These are phyloP conservation scores for Malus hybrid DNA, from an alignment of 331 rosid species.

Conservation along the genomic window DNA sequence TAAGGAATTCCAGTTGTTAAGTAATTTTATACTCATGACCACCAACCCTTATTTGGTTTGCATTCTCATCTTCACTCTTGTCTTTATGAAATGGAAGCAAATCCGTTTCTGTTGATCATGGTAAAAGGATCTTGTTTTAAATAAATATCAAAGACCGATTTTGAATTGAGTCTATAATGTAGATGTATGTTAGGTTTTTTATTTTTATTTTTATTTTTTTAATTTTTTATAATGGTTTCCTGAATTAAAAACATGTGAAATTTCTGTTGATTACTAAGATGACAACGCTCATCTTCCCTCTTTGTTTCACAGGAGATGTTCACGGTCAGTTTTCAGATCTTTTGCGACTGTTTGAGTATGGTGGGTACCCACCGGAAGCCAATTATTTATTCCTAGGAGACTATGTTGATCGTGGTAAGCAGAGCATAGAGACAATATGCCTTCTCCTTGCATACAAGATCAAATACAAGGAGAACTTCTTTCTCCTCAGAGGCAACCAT, in stretches of 20 bases:
- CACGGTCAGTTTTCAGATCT: slow-evolving; percentile 42
- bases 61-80: no score
- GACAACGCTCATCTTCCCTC: not conserved
- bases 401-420: slow-evolving; percentile 36
- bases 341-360: slow-evolving; percentile 32
- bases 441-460: slow-evolving; percentile 34
- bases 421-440: slow-evolving; percentile 32
- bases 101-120: not conserved
- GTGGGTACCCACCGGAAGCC: slow-evolving; percentile 37
- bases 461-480: slow-evolving; percentile 34
- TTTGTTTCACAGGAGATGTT: slow-evolving; percentile 27
- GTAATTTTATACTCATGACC: not conserved
- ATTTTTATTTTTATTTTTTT: no score
- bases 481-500: slow-evolving; percentile 36
- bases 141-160: not conserved
- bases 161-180: not conserved
- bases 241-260: not conserved
- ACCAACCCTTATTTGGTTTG: not conserved
- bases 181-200: no score
- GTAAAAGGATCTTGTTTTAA: not conserved
- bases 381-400: slow-evolving; percentile 40
- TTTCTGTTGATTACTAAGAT: not conserved
- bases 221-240: not conserved
- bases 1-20: not conserved
- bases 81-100: not conserved